Evolutionary conservation across 2,329 filamentous ascomycete genomes (phyloP).

Genomic region (Paecilomyces niveus): DNA sequence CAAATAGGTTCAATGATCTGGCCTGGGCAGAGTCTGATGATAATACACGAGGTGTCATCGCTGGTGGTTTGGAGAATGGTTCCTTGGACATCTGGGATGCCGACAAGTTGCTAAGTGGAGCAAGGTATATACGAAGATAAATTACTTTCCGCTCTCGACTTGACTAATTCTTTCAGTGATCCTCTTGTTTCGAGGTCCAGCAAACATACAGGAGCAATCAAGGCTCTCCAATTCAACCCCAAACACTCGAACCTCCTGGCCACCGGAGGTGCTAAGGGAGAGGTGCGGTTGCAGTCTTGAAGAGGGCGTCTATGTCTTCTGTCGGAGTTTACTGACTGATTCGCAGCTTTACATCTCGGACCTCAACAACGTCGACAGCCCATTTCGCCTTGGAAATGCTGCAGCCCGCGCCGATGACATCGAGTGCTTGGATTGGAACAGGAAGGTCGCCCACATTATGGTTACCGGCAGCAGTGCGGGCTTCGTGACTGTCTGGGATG

Average conservation of each 20-base stretch:
- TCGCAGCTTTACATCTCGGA: conserved; percentile 79
- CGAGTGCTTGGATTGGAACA: conserved; percentile 97
- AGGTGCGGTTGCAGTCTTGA: conserved; percentile 38
- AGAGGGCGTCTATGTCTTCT: not conserved
- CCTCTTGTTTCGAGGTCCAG: conserved; percentile 78
- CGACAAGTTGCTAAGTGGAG: conserved; percentile 52
- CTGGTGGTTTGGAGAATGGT: conserved; percentile 90
- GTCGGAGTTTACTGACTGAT: conserved; percentile 3
- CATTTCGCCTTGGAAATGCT: conserved; percentile 80
- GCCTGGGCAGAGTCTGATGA: conserved; percentile 82
- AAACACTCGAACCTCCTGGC: conserved; percentile 84
- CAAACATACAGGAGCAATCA: conserved; percentile 89
- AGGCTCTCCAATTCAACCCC: conserved; percentile 94
- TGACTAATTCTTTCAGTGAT: conserved; percentile 42
- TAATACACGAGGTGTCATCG: conserved; percentile 80
- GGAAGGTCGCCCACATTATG: conserved; percentile 92
- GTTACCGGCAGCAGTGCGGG: conserved; percentile 89
- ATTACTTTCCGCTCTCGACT: not conserved
- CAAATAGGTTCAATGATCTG: conserved; percentile 83
- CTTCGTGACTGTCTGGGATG: conserved; percentile 96
- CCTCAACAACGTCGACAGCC: conserved; percentile 78
- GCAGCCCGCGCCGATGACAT: conserved; percentile 90
- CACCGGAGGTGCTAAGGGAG: conserved; percentile 87
- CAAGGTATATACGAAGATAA: conserved; percentile 34
- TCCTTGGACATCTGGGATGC: conserved; percentile 92